Percentiles rank a stretch among this genome's conserved stretches.
phyloP scores from a whole-genome alignment of 306 rosid species.

The apple (Malus domestica) region DNA sequence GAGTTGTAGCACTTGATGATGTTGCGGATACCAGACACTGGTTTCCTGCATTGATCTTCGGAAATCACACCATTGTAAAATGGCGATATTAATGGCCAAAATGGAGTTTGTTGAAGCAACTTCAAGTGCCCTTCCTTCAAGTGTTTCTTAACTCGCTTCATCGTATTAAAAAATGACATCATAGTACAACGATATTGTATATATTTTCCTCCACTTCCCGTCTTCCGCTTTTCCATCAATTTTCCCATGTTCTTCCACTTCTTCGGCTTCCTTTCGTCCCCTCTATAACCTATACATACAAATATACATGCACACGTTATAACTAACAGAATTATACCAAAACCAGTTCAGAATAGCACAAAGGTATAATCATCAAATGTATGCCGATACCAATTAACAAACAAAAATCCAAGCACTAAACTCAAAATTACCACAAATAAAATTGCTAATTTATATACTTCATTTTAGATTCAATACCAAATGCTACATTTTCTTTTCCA shows the following conservation, averaged over 20 bases:
- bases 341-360: no score
- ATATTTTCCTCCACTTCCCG: background rate
- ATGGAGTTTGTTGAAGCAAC: background rate
- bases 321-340: background rate
- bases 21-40: background rate
- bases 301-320: no score
- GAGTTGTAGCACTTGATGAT: background rate
- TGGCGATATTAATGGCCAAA: conserved; percentile 2
- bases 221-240: background rate
- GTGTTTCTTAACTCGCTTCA: background rate
- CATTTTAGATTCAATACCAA: no score
- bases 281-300: background rate
- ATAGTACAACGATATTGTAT: background rate
- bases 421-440: background rate
- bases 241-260: background rate
- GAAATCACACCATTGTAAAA: background rate
- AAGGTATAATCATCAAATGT: no score
- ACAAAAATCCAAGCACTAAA: no score
- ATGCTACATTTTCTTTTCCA: no score
- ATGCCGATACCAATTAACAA: no score
- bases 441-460: background rate
- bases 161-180: background rate
- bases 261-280: background rate
- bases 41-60: background rate
- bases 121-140: background rate